phyloP scores from a whole-genome alignment of 805 yeast genomes.

The Candida germanica region DNA sequence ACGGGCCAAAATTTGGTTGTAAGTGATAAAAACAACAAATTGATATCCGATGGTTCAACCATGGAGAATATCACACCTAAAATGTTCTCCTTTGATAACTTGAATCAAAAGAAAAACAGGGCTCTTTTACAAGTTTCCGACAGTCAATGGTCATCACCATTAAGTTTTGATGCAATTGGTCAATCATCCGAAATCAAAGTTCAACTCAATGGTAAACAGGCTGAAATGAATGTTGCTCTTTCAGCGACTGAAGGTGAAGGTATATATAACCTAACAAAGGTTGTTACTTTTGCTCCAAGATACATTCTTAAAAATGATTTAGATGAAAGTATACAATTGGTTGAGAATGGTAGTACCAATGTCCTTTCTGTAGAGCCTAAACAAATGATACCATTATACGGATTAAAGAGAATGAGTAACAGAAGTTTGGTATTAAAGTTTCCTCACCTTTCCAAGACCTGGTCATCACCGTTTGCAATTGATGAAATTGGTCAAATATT shows the following conservation, averaged over 20 bases:
- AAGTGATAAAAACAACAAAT: slow-evolving; percentile 51
- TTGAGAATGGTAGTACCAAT: slow-evolving; percentile 65
- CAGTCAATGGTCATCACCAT: slow-evolving; percentile 67
- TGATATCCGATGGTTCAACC: slow-evolving; percentile 39
- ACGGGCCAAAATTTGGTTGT: slow-evolving; percentile 67
- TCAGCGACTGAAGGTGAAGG: slow-evolving; percentile 82
- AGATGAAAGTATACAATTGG: slow-evolving; percentile 52
- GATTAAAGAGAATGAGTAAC: slow-evolving; percentile 50
- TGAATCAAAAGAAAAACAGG: slow-evolving; percentile 57
- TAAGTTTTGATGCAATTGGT: slow-evolving; percentile 89
- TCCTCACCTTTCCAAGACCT: slow-evolving; percentile 52
- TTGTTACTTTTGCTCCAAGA: slow-evolving; percentile 79
- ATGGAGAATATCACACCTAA: slow-evolving; percentile 45
- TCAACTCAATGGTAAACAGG: slow-evolving; percentile 46
- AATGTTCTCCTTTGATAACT: slow-evolving; percentile 79
- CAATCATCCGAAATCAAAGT: slow-evolving; percentile 57
- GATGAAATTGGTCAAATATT: slow-evolving; percentile 81
- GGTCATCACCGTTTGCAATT: slow-evolving; percentile 88
- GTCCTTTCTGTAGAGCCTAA: slow-evolving; percentile 45
- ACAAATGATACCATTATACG: slow-evolving; percentile 57
- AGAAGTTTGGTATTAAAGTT: slow-evolving; percentile 65
- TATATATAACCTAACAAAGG: slow-evolving; percentile 69
- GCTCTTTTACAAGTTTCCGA: slow-evolving; percentile 65
- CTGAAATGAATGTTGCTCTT: slow-evolving; percentile 74
- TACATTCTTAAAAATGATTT: slow-evolving; percentile 68